phyloP scores from a whole-genome alignment of 768 basidiomycete species.

The Russula griseocarnosa region DNA sequence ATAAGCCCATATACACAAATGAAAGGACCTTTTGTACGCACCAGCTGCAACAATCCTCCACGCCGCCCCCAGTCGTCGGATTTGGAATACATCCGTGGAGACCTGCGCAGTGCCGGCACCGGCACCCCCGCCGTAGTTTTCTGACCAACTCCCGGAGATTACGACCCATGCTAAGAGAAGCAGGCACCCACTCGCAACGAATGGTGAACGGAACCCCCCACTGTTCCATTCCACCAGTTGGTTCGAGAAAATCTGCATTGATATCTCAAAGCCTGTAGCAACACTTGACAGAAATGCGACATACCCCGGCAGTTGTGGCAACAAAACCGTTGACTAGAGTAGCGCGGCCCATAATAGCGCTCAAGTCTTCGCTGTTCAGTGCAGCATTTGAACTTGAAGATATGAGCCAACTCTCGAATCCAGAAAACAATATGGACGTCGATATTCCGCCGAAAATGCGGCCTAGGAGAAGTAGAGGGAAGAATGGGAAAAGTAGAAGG shows the following conservation, averaged over 20 bases:
- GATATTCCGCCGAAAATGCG: conserved; percentile 67
- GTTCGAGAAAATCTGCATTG: conserved; percentile 37
- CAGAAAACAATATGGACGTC: conserved; percentile 71
- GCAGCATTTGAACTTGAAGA: conserved; percentile 52
- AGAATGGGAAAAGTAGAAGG: conserved; percentile 51
- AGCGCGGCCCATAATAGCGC: conserved; percentile 67
- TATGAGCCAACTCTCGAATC: conserved; percentile 75
- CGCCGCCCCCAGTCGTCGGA: conserved; percentile 51
- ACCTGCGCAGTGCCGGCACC: conserved; percentile 28
- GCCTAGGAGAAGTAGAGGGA: conserved; percentile 59
- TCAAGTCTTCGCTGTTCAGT: conserved; percentile 56
- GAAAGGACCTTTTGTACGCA: conserved; percentile 1
- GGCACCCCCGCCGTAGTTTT: conserved; percentile 59
- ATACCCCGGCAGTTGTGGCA: conserved; percentile 61
- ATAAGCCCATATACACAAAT: not conserved
- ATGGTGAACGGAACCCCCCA: conserved; percentile 56
- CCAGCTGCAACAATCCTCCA: conserved; percentile 47
- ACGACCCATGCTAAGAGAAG: conserved; percentile 53
- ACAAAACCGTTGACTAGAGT: conserved; percentile 71
- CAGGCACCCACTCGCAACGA: conserved; percentile 56
- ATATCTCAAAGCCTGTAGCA: not conserved
- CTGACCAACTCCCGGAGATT: conserved; percentile 57
- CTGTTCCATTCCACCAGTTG: conserved; percentile 50
- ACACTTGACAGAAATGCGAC: conserved; percentile 30
- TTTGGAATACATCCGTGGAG: conserved; percentile 45